A percentile compares a stretch with the other conserved stretches of the same genome.
Evolutionary conservation across 179 eudicot genomes (phyloP).

Genomic region (Carnegiea gigantea): DNA sequence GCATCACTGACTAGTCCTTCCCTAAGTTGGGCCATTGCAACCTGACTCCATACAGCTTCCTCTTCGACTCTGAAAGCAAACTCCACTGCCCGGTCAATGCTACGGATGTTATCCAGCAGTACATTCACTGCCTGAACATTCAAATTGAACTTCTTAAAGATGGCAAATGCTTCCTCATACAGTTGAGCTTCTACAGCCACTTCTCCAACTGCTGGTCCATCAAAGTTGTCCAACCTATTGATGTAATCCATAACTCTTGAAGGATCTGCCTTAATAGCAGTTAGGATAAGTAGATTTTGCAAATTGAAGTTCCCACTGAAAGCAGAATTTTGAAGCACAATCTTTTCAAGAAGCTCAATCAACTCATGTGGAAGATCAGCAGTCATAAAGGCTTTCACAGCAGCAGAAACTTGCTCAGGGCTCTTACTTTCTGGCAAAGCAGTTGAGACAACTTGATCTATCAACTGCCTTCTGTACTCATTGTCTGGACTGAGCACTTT

Average conservation of each 20-base stretch:
- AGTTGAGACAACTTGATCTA: constrained; percentile 61
- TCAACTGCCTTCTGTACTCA: constrained; percentile 50
- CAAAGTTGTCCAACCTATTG: constrained; percentile 52
- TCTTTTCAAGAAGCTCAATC: constrained; percentile 57
- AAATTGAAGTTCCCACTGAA: constrained; percentile 54
- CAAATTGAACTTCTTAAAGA: constrained; percentile 50
- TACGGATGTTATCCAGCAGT: constrained; percentile 44
- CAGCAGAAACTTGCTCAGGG: constrained; percentile 59
- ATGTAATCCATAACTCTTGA: constrained; percentile 58
- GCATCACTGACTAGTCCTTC: constrained; percentile 55
- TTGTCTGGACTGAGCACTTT: constrained; percentile 49
- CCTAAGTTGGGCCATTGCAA: constrained; percentile 52
- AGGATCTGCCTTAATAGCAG: constrained; percentile 54
- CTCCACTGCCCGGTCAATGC: constrained; percentile 53
- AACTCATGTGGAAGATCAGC: constrained; percentile 61
- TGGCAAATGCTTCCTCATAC: constrained; percentile 53
- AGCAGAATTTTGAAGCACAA: constrained; percentile 56
- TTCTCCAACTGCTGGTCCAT: constrained; percentile 60
- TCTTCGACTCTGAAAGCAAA: constrained; percentile 58
- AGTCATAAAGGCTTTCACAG: constrained; percentile 60
- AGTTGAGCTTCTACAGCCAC: constrained; percentile 50
- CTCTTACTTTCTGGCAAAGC: constrained; percentile 62
- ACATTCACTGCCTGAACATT: constrained; percentile 57
- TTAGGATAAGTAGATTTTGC: constrained; percentile 50
- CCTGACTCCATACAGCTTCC: constrained; percentile 59